phyloP scores from a whole-genome alignment of 805 yeast genomes.

The Saturnispora saitoi region DNA sequence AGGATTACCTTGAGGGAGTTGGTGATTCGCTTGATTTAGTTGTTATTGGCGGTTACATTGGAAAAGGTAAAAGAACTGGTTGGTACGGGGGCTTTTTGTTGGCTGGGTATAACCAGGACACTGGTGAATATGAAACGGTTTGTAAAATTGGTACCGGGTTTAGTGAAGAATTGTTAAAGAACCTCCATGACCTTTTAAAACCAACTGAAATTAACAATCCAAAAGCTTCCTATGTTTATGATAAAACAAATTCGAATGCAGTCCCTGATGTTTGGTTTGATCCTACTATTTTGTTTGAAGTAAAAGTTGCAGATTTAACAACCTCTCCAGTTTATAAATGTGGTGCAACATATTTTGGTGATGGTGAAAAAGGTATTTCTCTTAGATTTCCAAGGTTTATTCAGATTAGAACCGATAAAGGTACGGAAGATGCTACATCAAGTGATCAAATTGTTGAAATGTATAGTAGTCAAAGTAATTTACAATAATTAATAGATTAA shows the following conservation, averaged over 20 bases:
- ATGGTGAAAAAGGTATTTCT: slow-evolving; percentile 60
- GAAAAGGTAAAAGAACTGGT: slow-evolving; percentile 92
- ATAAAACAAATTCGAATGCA: slow-evolving; percentile 50
- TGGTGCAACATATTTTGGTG: slow-evolving; percentile 59
- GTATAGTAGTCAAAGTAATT: slow-evolving; percentile 60
- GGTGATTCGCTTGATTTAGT: slow-evolving; percentile 94
- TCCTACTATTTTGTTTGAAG: slow-evolving; percentile 78
- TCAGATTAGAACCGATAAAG: slow-evolving; percentile 77
- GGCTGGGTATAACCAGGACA: slow-evolving; percentile 83
- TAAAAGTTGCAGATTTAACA: slow-evolving; percentile 83
- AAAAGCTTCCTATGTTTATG: slow-evolving; percentile 60
- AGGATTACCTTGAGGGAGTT: slow-evolving; percentile 89
- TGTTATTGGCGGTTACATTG: slow-evolving; percentile 89
- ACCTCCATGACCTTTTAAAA: slow-evolving; percentile 49
- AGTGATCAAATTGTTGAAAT: slow-evolving; percentile 80
- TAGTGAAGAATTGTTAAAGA: slow-evolving; percentile 69
- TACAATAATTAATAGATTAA: slow-evolving; percentile 11
- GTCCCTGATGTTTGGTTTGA: slow-evolving; percentile 95
- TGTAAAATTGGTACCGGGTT: slow-evolving; percentile 98
- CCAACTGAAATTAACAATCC: slow-evolving; percentile 53
- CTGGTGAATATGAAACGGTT: slow-evolving; percentile 89
- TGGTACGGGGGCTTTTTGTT: slow-evolving; percentile 89
- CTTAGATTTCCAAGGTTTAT: slow-evolving; percentile 84
- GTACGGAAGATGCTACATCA: slow-evolving; percentile 78
- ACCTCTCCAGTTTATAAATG: slow-evolving; percentile 88